phyloP scores from a whole-genome alignment of 768 basidiomycete genomes.

The Russula earlei region DNA sequence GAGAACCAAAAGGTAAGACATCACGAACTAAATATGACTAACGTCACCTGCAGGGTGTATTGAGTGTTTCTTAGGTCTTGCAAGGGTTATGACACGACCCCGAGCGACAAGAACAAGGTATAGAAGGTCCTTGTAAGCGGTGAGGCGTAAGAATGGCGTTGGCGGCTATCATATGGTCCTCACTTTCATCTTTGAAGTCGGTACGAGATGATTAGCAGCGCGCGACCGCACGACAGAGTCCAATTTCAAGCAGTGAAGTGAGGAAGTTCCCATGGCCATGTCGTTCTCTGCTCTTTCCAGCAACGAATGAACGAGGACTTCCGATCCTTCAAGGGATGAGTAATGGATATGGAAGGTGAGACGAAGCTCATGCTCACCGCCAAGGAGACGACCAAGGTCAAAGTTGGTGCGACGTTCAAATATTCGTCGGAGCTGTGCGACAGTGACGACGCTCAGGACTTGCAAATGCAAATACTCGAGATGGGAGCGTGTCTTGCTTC shows the following conservation, averaged over 20 bases:
- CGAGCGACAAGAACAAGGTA: slow-evolving; percentile 82
- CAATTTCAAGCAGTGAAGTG: slow-evolving; percentile 71
- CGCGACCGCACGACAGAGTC: slow-evolving; percentile 59
- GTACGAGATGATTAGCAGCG: slow-evolving; percentile 74
- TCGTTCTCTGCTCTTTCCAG: slow-evolving; percentile 65
- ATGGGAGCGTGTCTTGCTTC: slow-evolving; percentile 84
- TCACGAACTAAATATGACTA: neutral
- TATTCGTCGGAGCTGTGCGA: slow-evolving; percentile 70
- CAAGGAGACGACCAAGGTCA: slow-evolving; percentile 68
- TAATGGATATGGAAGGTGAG: neutral
- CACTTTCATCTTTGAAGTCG: slow-evolving; percentile 73
- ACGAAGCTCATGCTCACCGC: slow-evolving; percentile 30
- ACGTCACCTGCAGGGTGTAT: slow-evolving; percentile 81
- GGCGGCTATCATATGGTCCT: slow-evolving; percentile 8
- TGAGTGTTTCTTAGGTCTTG: slow-evolving; percentile 86
- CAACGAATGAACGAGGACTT: slow-evolving; percentile 68
- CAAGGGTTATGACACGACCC: slow-evolving; percentile 73
- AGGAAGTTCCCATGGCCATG: slow-evolving; percentile 72
- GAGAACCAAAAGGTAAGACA: slow-evolving; percentile 1
- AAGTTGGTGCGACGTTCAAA: slow-evolving; percentile 90
- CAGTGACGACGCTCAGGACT: slow-evolving; percentile 84
- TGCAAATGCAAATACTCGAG: slow-evolving; percentile 93
- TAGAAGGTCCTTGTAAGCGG: slow-evolving; percentile 62
- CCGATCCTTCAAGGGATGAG: slow-evolving; percentile 48
- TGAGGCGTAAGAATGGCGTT: neutral